phyloP scores from a whole-genome alignment of 352 stramenopile genomes.

The Pythium rishiriense region DNA sequence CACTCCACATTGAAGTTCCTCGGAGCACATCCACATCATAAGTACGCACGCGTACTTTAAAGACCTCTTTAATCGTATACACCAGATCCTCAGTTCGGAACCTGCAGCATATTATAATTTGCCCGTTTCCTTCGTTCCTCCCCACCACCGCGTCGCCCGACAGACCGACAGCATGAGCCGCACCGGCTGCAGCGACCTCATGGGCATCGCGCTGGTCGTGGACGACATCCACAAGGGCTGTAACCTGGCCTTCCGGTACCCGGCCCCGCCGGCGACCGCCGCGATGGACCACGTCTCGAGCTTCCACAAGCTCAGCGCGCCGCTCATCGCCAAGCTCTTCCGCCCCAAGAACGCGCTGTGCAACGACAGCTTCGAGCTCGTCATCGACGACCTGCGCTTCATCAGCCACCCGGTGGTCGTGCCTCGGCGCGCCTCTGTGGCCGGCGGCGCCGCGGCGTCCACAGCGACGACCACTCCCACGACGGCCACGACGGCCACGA shows the following conservation, averaged over 20 bases:
- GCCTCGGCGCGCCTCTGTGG: constrained; percentile 30
- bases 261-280: constrained; percentile 41
- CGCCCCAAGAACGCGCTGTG: constrained; percentile 87
- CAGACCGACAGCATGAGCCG: neutral
- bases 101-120: constrained; percentile 16
- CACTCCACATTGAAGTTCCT: no score
- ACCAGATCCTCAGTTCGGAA: neutral
- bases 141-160: neutral
- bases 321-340: constrained; percentile 86
- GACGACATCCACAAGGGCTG: constrained; percentile 90
- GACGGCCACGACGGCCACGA: neutral
- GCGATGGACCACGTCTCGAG: constrained; percentile 47
- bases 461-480: neutral
- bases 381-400: constrained; percentile 86
- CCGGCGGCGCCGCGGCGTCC: neutral
- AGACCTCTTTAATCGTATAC: no score
- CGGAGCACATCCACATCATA: no score
- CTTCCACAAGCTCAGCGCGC: constrained; percentile 75
- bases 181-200: constrained; percentile 25
- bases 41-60: no score
- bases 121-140: neutral
- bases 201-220: constrained; percentile 82
- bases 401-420: constrained; percentile 86
- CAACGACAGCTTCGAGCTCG: constrained; percentile 86
- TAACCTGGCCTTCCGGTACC: constrained; percentile 86